Evolutionary conservation across 176 grass and related monocot species (phyloP), one percentile per base, ranked within the genome.

Genomic region (bread wheat (Triticum aestivum)): DNA sequence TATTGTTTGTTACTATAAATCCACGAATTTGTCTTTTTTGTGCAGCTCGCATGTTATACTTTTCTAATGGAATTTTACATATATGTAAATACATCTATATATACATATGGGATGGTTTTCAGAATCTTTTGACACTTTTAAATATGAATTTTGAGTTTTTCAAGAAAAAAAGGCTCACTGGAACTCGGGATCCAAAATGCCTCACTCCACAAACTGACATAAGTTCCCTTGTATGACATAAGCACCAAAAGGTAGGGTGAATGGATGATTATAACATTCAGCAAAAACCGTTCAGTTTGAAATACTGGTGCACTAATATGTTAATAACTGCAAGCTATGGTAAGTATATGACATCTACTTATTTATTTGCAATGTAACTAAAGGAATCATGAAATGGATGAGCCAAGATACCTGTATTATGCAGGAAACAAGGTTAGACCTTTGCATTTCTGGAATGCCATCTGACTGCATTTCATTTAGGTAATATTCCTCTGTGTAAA

Each of bases 401-500:
- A 34, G 33, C 65, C 56, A 84, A 73, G 32, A 23, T 91, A 98
- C 96, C 86, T 98, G 96, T 92, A 95, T 92, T 84, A 98, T 80
- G 79, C 93, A 98, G 18, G 93, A 94, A 80, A 98, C 93, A 64
- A 98, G 90, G 74, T 94, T 98, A 83, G 96, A 95, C 75, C 93
- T 91, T 89, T 96, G 96, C 81, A 98, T 94, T 92, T 98, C 96
- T 83, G 96, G 96, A 83, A 95, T 83, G 85, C 96, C 96, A 81
- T 95, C 93, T 52, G 90, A 67, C 39, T 92, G 86, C 96, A 98
- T 95, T 93, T 98, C 91, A 45, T 90, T 96, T 73, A 95, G 61
- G 79, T 94, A 95, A 83, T 92, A 95, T 81, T 98, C 96, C 86
- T 98, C 96, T 21, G 96, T 98, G 86, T 98, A 98, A 41, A 98